Conservation (phyloP, 1,284 basidiomycete genomes). For the Stygiomarasmius scandens region DNA sequence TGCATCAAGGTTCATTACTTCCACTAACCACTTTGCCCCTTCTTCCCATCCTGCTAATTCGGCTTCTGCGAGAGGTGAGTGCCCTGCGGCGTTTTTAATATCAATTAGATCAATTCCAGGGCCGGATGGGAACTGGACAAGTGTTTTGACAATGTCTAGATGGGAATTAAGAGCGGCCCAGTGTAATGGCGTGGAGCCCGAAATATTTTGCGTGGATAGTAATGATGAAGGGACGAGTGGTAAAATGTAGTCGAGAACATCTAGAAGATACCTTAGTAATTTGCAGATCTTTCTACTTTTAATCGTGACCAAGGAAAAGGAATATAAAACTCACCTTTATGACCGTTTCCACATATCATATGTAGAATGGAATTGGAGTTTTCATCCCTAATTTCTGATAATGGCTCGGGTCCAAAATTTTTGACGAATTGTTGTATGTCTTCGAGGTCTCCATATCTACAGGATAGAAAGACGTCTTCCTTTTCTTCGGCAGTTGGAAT, state of each 20-base stretch:
- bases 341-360: conserved; percentile 87
- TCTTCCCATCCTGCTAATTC: conserved; percentile 79
- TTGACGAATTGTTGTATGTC: conserved; percentile 71
- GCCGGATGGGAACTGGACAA: conserved; percentile 60
- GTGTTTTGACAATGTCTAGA: conserved; percentile 62
- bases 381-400: conserved; percentile 67
- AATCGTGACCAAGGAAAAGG: not conserved
- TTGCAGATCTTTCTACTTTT: conserved; percentile 14
- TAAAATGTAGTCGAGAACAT: conserved; percentile 72
- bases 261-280: conserved; percentile 54
- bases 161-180: conserved; percentile 89
- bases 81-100: conserved; percentile 69
- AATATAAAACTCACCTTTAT: conserved; percentile 61
- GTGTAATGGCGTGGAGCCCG: conserved; percentile 81
- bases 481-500: conserved; percentile 60
- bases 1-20: conserved; percentile 68
- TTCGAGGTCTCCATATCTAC: conserved; percentile 83
- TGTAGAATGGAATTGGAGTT: conserved; percentile 80
- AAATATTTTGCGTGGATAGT: conserved; percentile 62
- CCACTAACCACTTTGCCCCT: conserved; percentile 77
- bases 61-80: conserved; percentile 74
- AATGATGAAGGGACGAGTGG: conserved; percentile 61
- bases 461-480: conserved; percentile 79
- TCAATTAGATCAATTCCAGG: conserved; percentile 71
- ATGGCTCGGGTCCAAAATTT: conserved; percentile 55